phyloP scores from a whole-genome alignment of 768 basidiomycete species.

The Cantharellus anzutake region DNA sequence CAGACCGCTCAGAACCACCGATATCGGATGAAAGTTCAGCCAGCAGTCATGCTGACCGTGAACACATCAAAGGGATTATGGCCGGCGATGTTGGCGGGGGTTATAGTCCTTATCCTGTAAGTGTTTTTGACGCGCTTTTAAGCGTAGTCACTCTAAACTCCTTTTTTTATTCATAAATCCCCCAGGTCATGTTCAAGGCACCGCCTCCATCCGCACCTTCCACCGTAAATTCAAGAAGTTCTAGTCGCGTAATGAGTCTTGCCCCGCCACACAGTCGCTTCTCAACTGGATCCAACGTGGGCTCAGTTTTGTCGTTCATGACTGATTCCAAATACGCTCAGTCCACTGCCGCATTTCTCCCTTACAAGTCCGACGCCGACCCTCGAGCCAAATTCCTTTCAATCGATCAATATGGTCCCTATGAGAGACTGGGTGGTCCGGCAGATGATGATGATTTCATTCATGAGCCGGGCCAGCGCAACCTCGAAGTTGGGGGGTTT shows the following conservation, averaged over 20 bases:
- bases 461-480: constrained; percentile 37
- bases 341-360: constrained; percentile 5
- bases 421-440: background rate
- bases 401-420: background rate
- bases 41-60: background rate
- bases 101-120: constrained; percentile 7
- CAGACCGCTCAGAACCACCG: no score
- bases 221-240: background rate
- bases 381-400: background rate
- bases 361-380: constrained; percentile 1
- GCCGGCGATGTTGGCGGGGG: constrained; percentile 6
- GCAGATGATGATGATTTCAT: constrained; percentile 41
- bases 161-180: background rate
- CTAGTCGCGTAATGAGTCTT: background rate
- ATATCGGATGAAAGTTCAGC: background rate
- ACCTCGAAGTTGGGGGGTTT: constrained; percentile 19
- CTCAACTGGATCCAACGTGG: constrained; percentile 7
- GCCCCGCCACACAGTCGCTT: constrained; percentile 6
- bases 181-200: background rate
- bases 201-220: background rate
- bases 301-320: constrained; percentile 6
- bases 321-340: constrained; percentile 8
- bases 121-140: background rate
- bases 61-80: constrained; percentile 3
- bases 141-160: background rate